Evolutionary conservation across 2,329 filamentous ascomycete species (phyloP).

Genomic region (Trichophyton schoenleinii): DNA sequence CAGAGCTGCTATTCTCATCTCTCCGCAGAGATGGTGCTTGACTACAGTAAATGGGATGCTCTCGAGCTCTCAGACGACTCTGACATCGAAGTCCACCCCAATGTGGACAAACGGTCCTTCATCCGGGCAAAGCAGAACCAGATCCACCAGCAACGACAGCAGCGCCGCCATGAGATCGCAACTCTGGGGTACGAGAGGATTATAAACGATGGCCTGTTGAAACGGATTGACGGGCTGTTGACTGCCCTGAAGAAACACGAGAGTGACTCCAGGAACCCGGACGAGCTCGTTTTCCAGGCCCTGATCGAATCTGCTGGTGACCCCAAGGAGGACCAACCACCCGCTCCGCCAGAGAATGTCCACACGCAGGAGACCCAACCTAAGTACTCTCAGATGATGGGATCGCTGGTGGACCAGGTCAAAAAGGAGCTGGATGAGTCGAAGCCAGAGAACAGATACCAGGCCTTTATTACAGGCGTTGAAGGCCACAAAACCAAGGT

Average conservation of each 20-base stretch:
- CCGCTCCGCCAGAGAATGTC: constrained; percentile 63
- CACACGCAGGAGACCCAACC: constrained; percentile 63
- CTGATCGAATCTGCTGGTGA: constrained; percentile 70
- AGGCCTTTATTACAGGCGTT: constrained; percentile 67
- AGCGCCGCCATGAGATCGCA: constrained; percentile 77
- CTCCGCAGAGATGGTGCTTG: constrained; percentile 39
- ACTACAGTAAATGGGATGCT: constrained; percentile 58
- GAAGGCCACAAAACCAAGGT: constrained; percentile 67
- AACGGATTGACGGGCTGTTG: constrained; percentile 69
- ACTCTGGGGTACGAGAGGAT: constrained; percentile 80
- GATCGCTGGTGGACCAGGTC: constrained; percentile 84
- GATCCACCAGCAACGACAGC: constrained; percentile 80
- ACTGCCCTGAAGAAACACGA: constrained; percentile 62
- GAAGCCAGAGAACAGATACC: constrained; percentile 57
- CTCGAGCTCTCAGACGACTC: constrained; percentile 97
- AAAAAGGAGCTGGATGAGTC: constrained; percentile 68
- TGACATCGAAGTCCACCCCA: constrained; percentile 95
- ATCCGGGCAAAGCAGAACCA: constrained; percentile 96
- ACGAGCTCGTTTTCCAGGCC: constrained; percentile 75
- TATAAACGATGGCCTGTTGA: constrained; percentile 81
- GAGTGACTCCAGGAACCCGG: constrained; percentile 51
- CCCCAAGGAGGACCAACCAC: constrained; percentile 59
- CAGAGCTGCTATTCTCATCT: neutral
- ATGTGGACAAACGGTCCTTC: constrained; percentile 96
- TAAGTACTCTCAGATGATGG: constrained; percentile 95